A percentile compares a stretch with the other conserved stretches of the same genome.
Conservation (phyloP, 148 eudicot species). For the Chenopodium quinoa region DNA sequence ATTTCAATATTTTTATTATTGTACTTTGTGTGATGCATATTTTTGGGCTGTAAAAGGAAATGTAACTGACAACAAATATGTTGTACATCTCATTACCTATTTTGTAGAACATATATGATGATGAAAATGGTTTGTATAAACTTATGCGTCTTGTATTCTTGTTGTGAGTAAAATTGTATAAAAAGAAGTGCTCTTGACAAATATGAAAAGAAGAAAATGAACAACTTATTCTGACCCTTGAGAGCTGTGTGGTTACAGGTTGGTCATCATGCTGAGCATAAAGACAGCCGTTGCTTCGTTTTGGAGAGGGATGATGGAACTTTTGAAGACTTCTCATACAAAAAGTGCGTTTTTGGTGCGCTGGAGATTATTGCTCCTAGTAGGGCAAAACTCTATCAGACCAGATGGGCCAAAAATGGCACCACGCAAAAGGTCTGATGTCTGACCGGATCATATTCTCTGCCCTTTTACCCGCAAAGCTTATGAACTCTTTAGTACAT, state of each 20-base stretch:
- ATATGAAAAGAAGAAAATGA: not conserved
- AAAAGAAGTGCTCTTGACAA: not conserved
- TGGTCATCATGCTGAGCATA: conserved; percentile 50
- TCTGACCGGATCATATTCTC: not conserved
- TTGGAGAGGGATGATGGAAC: conserved; percentile 67
- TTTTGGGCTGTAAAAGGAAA: not conserved
- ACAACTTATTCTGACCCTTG: not conserved
- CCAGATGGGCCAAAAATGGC: conserved; percentile 43
- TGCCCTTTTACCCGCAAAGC: not conserved
- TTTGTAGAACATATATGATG: not conserved
- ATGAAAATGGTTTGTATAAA: not conserved
- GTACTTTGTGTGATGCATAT: not conserved
- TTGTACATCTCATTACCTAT: not conserved
- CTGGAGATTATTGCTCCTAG: conserved; percentile 57
- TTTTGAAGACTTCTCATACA: conserved; percentile 78
- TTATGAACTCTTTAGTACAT: not conserved
- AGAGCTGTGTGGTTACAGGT: conserved; percentile 36
- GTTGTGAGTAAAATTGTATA: not conserved
- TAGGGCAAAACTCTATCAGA: conserved; percentile 45
- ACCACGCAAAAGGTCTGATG: conserved; percentile 14
- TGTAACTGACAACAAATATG: not conserved
- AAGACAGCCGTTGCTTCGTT: conserved; percentile 63
- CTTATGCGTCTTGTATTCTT: not conserved
- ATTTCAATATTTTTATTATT: no score
- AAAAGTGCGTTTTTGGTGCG: conserved; percentile 63